Evolutionary conservation across 176 grass and related monocot species (phyloP), one percentile per base, ranked within the genome.

Genomic region (Oryza glaberrima): DNA sequence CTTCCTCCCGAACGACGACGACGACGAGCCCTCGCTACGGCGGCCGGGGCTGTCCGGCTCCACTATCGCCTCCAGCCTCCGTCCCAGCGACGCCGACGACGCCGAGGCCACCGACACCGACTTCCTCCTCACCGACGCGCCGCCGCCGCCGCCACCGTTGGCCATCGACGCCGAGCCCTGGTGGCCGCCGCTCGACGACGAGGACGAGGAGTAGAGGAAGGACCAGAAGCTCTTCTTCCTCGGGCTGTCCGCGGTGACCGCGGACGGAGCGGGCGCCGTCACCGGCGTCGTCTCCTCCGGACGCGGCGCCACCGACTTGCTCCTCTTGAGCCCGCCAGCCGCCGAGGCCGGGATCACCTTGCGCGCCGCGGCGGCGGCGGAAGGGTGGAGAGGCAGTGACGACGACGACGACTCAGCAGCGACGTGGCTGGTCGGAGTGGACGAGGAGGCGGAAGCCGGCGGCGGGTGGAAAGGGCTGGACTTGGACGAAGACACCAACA

Each of bases 161-260:
- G 32, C 5, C 63, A 75, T 23, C 6, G 88, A 30, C 41, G 52
- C 52, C 17, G 52, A 58, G 52, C 20, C 36, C 51, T 79, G 70
- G 83, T 94, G 82, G 87, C 66, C 0, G 67, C 81, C 1, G 46
- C 54, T 58, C 16, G 52, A 56, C 12, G 70, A 75, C 43, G 87
- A 82, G 51, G 92, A 92, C 48, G 86, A 88, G 0, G 90, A 85
- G 88, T 96, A 92, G 78, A 99, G 88, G 88, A 99, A 96, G 17
- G 97, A 99, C 97, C 97, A 99, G 26, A 99, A 99, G 86, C 97
- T 94, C 92, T 99, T 99, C 90, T 99, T 99, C 32, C 92, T 75
- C 11, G 97, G 92, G 78, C 92, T 94, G 41, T 99, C 90, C 7
- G 77, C 65, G 61, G 94, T 72, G 73, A 87, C 38, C 41, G 77